These are phyloP conservation scores for Debaryomycetaceae sp. DNA, from an alignment of 1,139 yeast genomes.

Conservation along the genomic window DNA sequence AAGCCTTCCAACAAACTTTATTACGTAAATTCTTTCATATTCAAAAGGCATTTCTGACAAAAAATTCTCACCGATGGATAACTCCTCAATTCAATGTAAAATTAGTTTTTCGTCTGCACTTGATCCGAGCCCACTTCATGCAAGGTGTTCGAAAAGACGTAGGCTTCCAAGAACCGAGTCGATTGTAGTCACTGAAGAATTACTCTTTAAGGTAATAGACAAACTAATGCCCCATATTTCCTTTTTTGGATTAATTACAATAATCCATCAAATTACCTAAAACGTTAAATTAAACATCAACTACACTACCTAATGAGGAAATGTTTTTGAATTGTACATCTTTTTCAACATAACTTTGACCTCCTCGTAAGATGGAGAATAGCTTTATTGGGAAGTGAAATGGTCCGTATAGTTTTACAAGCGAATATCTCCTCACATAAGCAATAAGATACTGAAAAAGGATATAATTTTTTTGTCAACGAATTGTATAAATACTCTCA, in stretches of 20 bases:
- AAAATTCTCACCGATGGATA: not conserved
- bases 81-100: not conserved
- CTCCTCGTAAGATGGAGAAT: not conserved
- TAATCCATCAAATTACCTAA: not conserved
- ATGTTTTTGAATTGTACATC: slow-evolving; percentile 1
- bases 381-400: slow-evolving; percentile 10
- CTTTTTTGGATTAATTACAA: not conserved
- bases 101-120: not conserved
- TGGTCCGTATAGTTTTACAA: not conserved
- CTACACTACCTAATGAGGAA: slow-evolving; percentile 5
- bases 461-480: not conserved
- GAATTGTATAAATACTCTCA: not conserved
- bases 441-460: not conserved
- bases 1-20: too few species aligned
- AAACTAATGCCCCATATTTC: not conserved
- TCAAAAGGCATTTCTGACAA: too few species aligned
- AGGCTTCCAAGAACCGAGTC: too few species aligned
- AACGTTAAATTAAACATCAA: not conserved
- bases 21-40: too few species aligned
- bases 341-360: not conserved
- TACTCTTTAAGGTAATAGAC: not conserved
- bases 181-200: not conserved
- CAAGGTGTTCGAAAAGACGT: too few species aligned
- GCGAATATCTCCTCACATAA: not conserved
- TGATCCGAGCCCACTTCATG: too few species aligned